Conservation (phyloP, 169 alveolate genomes). For the Condylostoma magnum region DNA sequence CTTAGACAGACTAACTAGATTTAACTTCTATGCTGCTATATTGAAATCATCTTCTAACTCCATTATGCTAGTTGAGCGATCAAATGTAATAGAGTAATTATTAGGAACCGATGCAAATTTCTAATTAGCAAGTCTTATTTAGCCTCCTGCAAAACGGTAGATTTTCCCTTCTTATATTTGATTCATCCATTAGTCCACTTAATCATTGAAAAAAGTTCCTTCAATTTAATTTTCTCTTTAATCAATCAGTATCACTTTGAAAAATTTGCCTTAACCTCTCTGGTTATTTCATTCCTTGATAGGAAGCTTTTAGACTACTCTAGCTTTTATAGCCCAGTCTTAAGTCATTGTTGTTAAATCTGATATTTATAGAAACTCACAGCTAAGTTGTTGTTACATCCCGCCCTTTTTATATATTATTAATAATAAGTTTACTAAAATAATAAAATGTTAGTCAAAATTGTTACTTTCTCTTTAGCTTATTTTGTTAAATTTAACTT, state of each 20-base stretch:
- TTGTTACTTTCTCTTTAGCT: no score
- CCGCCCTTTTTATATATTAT: no score
- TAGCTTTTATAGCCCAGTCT: conserved; percentile 60
- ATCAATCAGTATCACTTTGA: conserved; percentile 47
- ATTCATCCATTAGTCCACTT: conserved; percentile 28
- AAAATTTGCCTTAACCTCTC: conserved; percentile 39
- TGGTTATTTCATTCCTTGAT: conserved; percentile 37
- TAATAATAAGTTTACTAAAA: no score
- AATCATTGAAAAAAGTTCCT: conserved; percentile 50
- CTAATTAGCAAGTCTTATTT: conserved; percentile 37
- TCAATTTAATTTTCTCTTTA: conserved; percentile 35
- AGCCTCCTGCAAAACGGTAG: conserved; percentile 41
- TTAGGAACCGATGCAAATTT: conserved; percentile 37
- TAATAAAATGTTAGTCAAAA: no score
- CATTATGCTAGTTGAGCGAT: conserved; percentile 32
- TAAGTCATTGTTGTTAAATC: conserved; percentile 34
- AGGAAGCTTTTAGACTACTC: conserved; percentile 42
- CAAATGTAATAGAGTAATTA: conserved; percentile 39
- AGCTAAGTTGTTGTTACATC: no score
- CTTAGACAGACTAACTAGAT: neutral
- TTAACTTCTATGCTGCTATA: neutral
- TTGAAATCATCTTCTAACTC: conserved; percentile 35
- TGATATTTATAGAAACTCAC: no score
- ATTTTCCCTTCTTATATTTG: conserved; percentile 31
- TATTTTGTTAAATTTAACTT: no score